phyloP scores from a whole-genome alignment of 495 filamentous ascomycete species.

The Xylaria palmicola region DNA sequence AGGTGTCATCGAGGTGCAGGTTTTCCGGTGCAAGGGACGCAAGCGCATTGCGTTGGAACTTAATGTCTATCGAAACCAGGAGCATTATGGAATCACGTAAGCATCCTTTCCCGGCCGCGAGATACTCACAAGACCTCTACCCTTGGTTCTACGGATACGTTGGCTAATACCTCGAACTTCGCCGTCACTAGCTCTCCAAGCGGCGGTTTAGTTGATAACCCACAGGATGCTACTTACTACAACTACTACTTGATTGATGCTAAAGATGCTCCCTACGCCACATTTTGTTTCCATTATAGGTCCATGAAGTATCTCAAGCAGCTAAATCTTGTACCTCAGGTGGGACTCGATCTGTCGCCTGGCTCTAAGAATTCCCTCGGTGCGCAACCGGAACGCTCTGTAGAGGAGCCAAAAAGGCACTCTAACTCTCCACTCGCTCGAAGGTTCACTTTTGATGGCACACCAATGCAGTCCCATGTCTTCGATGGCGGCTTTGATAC shows the following conservation, averaged over 20 bases:
- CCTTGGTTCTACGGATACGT: not conserved
- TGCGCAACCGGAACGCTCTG: not conserved
- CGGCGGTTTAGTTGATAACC: slow-evolving; percentile 47
- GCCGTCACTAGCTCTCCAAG: slow-evolving; percentile 38
- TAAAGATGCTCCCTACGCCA: slow-evolving; percentile 45
- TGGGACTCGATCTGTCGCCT: slow-evolving; percentile 4
- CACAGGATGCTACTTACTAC: slow-evolving; percentile 47
- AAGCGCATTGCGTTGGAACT: slow-evolving; percentile 33
- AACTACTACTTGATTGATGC: slow-evolving; percentile 47
- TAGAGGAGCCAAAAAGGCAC: not conserved
- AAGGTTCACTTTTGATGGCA: slow-evolving; percentile 12
- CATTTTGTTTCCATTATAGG: slow-evolving; percentile 52
- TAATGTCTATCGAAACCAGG: slow-evolving; percentile 35
- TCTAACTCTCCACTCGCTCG: not conserved
- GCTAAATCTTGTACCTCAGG: slow-evolving; percentile 36
- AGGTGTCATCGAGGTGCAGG: slow-evolving; percentile 51
- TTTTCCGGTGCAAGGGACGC: slow-evolving; percentile 46
- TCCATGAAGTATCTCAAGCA: slow-evolving; percentile 41
- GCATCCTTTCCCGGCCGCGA: slow-evolving; percentile 10
- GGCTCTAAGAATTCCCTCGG: not conserved
- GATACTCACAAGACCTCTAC: not conserved
- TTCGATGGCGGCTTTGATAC: slow-evolving; percentile 14
- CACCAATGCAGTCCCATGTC: slow-evolving; percentile 18
- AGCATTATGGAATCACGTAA: slow-evolving; percentile 50
- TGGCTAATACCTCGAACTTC: not conserved